Conservation (phyloP, 164 flowering plant species). For the Macadamia integrifolia region DNA sequence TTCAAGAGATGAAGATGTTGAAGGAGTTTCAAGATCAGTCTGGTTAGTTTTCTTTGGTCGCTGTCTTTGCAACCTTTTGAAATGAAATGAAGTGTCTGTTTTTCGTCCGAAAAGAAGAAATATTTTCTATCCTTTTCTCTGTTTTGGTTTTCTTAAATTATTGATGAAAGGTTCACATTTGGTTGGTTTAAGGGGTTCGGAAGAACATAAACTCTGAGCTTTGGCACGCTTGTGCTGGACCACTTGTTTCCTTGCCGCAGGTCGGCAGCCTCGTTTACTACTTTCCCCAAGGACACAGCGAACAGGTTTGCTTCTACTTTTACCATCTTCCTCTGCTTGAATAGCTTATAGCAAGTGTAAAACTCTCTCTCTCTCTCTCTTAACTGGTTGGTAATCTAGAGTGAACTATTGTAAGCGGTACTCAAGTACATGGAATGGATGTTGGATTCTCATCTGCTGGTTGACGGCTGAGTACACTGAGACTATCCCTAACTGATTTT, state of each 20-base stretch:
- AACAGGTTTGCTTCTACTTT: slow-evolving; percentile 61
- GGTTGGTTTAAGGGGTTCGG: slow-evolving; percentile 35
- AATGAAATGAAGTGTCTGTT: too few species aligned
- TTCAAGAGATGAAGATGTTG: slow-evolving; percentile 78
- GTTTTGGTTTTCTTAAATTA: background rate
- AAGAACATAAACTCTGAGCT: slow-evolving; percentile 80
- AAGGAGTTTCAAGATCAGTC: slow-evolving; percentile 77
- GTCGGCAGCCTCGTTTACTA: slow-evolving; percentile 89
- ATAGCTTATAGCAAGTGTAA: too few species aligned
- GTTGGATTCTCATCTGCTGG: too few species aligned
- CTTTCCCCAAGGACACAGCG: slow-evolving; percentile 98
- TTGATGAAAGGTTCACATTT: background rate
- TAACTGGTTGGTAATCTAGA: too few species aligned
- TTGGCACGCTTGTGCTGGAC: slow-evolving; percentile 99
- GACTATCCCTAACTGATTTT: too few species aligned
- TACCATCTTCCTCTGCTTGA: background rate
- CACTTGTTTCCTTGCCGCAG: slow-evolving; percentile 86
- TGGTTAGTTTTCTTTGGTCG: slow-evolving; percentile 40
- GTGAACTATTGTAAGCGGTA: too few species aligned
- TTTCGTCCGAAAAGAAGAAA: too few species aligned
- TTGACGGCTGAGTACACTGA: too few species aligned
- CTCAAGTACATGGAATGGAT: too few species aligned
- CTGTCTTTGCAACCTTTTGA: too few species aligned
- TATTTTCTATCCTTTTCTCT: background rate
- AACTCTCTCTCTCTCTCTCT: too few species aligned